Evolutionary conservation across 345 rosid species (phyloP), one percentile per base, ranked within the genome.

Genomic region (Brassica rapa): DNA sequence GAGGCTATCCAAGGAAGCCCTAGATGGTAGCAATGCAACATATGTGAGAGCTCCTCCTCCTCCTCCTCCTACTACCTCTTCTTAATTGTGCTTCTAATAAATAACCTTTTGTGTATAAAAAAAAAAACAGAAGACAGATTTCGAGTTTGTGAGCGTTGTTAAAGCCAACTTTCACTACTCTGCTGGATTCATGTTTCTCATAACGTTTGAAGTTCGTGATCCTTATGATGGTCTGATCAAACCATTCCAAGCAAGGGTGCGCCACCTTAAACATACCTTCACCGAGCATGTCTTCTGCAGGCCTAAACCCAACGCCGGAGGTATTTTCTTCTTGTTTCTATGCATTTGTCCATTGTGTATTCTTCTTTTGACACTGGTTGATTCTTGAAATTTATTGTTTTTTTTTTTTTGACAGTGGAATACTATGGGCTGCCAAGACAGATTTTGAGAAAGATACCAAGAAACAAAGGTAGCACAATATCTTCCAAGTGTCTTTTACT

Each of bases 181-280:
- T 12, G n/a, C 3, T 32, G 71, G 51, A 1, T 7, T 74, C 0
- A 74, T 74, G 71, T 65, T 5, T 35, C 78, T 74, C 56, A 66
- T 74, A 66, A 74, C 78, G 5, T 66, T 55, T 43, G 8, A 74
- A 53, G 78, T 66, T 1, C 9, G 9, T n/a, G 71, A 74, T 66
- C 78, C 65, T 53, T 66, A n/a, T 15, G 78, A 74, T 66, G 56
- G 11, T 2, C 2, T 0, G 55, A 23, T 66, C 2, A 74, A 74
- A 35, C 15, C 4, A 23, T 74, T 74, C 19, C 72, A 37, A 55
- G 10, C 78, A 55, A 55, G 71, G 10, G 57, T 74, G 4, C 71
- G 11, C 19, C 16, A 74, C 19, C 8, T 21, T 4, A 5, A 8
- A 0, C 0, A 1, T 39, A 5, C 9, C 4, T 7, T 24, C 16